phyloP scores from a whole-genome alignment of 192 early-diverging fungal genomes.

The Helicostylum pulchrum region DNA sequence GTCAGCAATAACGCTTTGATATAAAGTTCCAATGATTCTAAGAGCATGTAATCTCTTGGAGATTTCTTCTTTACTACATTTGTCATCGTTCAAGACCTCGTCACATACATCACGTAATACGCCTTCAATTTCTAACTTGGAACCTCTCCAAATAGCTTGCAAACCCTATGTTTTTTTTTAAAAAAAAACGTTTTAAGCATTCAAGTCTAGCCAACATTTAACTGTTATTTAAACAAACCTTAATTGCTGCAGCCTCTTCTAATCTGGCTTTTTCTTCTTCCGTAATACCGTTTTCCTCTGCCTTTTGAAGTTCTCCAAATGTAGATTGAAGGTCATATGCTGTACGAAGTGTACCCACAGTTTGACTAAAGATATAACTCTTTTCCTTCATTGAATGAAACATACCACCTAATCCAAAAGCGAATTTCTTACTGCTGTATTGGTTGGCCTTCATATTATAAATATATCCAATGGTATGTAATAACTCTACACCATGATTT shows the following conservation, averaged over 20 bases:
- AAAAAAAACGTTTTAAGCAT: background rate
- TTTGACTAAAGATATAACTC: conserved; percentile 87
- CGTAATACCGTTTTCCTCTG: conserved; percentile 81
- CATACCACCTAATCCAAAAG: conserved; percentile 69
- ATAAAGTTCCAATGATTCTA: conserved; percentile 83
- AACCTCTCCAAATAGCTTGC: conserved; percentile 89
- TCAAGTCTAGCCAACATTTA: no score
- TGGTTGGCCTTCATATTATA: conserved; percentile 89
- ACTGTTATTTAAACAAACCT: conserved; percentile 26
- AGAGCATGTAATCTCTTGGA: conserved; percentile 76
- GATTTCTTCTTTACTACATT: conserved; percentile 49
- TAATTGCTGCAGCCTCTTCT: conserved; percentile 66
- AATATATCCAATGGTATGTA: conserved; percentile 91
- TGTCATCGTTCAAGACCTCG: conserved; percentile 67
- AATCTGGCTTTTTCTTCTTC: conserved; percentile 62
- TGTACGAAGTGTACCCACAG: conserved; percentile 86
- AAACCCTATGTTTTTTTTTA: conserved; percentile 58
- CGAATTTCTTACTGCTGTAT: conserved; percentile 64
- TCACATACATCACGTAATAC: conserved; percentile 94
- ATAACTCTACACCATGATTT: conserved; percentile 88
- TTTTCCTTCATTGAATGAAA: conserved; percentile 81
- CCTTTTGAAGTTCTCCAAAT: conserved; percentile 85
- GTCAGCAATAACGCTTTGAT: conserved; percentile 66
- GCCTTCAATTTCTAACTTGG: conserved; percentile 92
- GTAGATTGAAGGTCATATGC: conserved; percentile 91